A percentile compares a stretch with the other conserved stretches of the same genome.
Conservation (phyloP, 352 stramenopile genomes). For the Phytophthora multivora region DNA sequence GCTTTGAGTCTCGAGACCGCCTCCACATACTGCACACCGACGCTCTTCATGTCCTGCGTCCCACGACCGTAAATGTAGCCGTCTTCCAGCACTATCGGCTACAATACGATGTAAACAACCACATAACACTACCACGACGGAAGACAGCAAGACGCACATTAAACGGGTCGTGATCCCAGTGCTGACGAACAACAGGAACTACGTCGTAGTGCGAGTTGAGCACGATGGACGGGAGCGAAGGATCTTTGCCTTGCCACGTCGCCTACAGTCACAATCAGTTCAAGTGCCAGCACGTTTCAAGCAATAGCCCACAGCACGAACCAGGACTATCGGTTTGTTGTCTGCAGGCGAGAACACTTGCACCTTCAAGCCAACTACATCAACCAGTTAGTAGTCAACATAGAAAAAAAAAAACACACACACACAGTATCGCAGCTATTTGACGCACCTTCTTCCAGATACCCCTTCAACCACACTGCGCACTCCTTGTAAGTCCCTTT, state of each 20-base stretch:
- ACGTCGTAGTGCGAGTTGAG: constrained; percentile 98
- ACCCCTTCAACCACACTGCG: constrained; percentile 59
- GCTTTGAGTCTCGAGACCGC: constrained; percentile 78
- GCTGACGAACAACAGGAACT: constrained; percentile 87
- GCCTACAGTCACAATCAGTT: constrained; percentile 27
- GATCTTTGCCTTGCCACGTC: constrained; percentile 86
- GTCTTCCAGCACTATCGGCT: constrained; percentile 84
- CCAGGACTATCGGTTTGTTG: constrained; percentile 92
- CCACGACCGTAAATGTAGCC: constrained; percentile 94
- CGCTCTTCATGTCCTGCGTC: constrained; percentile 97
- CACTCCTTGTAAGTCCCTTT: constrained; percentile 72
- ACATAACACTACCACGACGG: neutral
- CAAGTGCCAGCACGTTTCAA: neutral
- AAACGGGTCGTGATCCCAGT: constrained; percentile 94
- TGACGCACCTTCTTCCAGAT: constrained; percentile 49
- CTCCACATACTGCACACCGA: constrained; percentile 95
- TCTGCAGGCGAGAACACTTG: constrained; percentile 57
- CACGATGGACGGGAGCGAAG: constrained; percentile 86
- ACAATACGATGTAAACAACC: neutral
- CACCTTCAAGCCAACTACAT: constrained; percentile 47
- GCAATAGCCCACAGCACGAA: constrained; percentile 16
- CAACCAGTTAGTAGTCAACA: neutral
- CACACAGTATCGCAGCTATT: too few relatives aligned
- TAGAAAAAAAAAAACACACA: too few relatives aligned
- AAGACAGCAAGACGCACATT: constrained; percentile 42